Evolutionary conservation across 352 stramenopile species (phyloP).

Genomic region (Saprolegnia parasitica): DNA sequence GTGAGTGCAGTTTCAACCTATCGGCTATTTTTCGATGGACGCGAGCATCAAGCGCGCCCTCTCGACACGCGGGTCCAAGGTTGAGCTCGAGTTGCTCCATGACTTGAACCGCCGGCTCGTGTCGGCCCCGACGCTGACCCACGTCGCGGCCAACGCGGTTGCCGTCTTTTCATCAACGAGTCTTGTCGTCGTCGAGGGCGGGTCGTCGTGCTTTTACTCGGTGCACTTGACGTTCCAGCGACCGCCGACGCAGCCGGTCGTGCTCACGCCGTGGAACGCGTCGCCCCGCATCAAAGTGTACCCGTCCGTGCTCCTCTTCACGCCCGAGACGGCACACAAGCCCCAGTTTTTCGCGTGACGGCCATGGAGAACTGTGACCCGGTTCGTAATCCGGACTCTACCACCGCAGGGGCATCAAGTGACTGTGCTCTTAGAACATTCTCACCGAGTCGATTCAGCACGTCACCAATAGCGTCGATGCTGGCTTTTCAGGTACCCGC

Average conservation of each 20-base stretch:
- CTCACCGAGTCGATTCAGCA: conserved; percentile 6
- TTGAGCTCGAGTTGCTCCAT: not conserved
- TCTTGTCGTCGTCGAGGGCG: conserved; percentile 26
- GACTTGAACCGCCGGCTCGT: not conserved
- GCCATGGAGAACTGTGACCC: conserved; percentile 10
- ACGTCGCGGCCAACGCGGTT: not conserved
- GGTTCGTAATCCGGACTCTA: not conserved
- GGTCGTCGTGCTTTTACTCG: conserved; percentile 26
- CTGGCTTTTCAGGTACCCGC: not conserved
- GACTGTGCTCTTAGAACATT: not conserved
- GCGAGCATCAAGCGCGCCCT: no score
- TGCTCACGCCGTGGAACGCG: conserved; percentile 8
- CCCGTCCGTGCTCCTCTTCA: conserved; percentile 25
- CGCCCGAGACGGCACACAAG: conserved; percentile 17
- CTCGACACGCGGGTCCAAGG: no score
- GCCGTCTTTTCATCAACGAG: not conserved
- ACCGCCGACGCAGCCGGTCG: conserved; percentile 19
- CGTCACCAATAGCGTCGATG: conserved; percentile 21
- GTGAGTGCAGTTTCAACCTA: not conserved
- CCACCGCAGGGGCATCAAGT: not conserved
- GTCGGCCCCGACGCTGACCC: not conserved
- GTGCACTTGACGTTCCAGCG: conserved; percentile 9
- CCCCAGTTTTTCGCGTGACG: conserved; percentile 26
- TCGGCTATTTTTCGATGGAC: no score
- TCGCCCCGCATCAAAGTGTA: conserved; percentile 13